Conservation (phyloP, 1,139 yeast genomes). For the Suzukiozyma palmioleophila region DNA sequence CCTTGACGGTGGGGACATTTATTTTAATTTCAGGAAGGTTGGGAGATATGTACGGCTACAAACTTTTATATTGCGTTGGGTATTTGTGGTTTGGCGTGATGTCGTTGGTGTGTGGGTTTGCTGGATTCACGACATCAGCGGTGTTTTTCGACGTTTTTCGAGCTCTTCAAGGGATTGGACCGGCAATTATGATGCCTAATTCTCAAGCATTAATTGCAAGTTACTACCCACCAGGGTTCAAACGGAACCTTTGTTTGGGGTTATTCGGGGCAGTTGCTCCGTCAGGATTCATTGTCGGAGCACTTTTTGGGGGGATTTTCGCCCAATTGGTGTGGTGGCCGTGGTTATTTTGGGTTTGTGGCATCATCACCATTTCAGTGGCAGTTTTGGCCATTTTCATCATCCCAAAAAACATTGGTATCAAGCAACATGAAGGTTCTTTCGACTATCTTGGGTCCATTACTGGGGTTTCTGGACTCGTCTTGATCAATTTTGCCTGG, state of each 20-base stretch:
- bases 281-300: conserved; percentile 50
- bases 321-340: conserved; percentile 49
- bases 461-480: conserved; percentile 44
- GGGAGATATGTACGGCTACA: conserved; percentile 64
- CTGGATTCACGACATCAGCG: conserved; percentile 36
- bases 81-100: conserved; percentile 45
- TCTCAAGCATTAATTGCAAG: conserved; percentile 52
- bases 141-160: conserved; percentile 49
- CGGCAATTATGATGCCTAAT: conserved; percentile 55
- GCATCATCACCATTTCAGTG: conserved; percentile 30
- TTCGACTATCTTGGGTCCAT: conserved; percentile 49
- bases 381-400: conserved; percentile 29
- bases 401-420: conserved; percentile 39
- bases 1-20: conserved; percentile 59
- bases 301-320: conserved; percentile 42
- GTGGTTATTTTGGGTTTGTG: conserved; percentile 50
- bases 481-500: conserved; percentile 52
- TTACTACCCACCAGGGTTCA: conserved; percentile 42
- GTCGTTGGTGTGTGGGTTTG: conserved; percentile 49
- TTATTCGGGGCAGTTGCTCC: conserved; percentile 60
- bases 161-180: conserved; percentile 59
- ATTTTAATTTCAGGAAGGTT: conserved; percentile 57
- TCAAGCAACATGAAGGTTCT: conserved; percentile 12
- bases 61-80: conserved; percentile 43
- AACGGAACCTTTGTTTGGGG: conserved; percentile 41